Base-by-base conservation (phyloP, 176 grass and related monocot species). In the Tillandsia leiboldiana region DNA sequence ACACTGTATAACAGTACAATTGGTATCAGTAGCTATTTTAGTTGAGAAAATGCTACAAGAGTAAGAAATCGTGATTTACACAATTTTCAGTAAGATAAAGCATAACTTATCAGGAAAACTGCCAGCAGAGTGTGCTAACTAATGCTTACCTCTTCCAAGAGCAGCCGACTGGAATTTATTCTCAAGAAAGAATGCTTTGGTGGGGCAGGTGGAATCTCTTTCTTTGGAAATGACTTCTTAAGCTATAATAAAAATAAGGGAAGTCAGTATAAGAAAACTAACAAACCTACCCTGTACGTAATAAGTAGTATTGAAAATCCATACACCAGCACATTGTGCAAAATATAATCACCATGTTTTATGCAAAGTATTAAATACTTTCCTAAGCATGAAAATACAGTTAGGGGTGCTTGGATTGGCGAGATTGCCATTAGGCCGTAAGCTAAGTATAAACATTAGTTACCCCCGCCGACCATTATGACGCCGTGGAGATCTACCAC, bases 151-250 rank as follows among this genome's bases (percentile, higher is more conserved):
- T 93, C 90, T 88, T 99, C 95, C 70, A 93, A 81, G 80, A 93
- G 95, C 74, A 88, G 49, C 50, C 89, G 84, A 66, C 82, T 92
- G 72, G 89, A 87, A 84, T 93, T 99, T 85, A 99, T 90, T 85
- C 87, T 89, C 79, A 83, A 71, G 64, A 93, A 99, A 72, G 95
- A 68, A 68, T 93, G 82, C 80, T 90, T 99, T 1, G 95, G 89
- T 78, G 95, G 95, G 64, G 87, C 87, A 12, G 72, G 5, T 26
- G 86, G 84, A 13, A 90, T 77, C 26, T 90, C 75, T 81, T 88
- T 94, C 76, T 70, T 90, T 10, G 95, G 84, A 84, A 90, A 99
- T 9, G 69, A 54, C 14, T 65, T 75, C 79, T 99, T 99, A 83
- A 99, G 77, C 95, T 99, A 79, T 20, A 90, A 77, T 51, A 54